A percentile compares a stretch with the other conserved stretches of the same genome.
phyloP scores from a whole-genome alignment of 1,284 basidiomycete species.

The Wolfiporia cocos region DNA sequence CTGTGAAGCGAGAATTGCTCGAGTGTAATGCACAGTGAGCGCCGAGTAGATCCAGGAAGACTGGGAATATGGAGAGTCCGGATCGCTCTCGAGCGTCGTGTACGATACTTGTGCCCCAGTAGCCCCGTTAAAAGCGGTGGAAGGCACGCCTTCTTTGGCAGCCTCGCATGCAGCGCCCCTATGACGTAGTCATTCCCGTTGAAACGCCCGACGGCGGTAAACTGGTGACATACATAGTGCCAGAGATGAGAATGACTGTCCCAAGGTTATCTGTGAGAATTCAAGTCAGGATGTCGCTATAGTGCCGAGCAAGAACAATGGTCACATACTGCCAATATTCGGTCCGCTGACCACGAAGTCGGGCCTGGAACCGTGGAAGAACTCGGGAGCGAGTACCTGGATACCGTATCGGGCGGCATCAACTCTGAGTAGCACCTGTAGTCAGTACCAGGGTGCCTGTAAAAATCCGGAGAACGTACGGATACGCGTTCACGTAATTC shows the following conservation, averaged over 20 bases:
- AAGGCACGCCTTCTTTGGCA: conserved; percentile 39
- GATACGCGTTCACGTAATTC: conserved; percentile 21
- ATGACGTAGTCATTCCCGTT: too few species aligned
- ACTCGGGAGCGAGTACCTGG: conserved; percentile 36
- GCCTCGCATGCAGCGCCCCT: conserved; percentile 46
- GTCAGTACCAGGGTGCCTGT: background rate
- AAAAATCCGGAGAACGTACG: conserved; percentile 7
- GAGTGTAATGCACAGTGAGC: conserved; percentile 34
- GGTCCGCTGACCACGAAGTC: conserved; percentile 46
- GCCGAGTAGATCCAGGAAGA: conserved; percentile 35
- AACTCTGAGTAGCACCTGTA: conserved; percentile 19
- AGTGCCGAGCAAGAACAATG: background rate
- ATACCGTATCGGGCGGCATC: conserved; percentile 40
- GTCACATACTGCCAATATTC: conserved; percentile 40
- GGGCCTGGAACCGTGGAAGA: conserved; percentile 33
- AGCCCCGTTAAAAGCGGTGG: conserved; percentile 42
- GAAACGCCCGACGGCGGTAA: too few species aligned
- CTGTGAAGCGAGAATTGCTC: conserved; percentile 28
- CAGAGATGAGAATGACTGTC: conserved; percentile 29
- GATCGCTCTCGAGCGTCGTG: conserved; percentile 33
- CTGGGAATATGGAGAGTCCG: conserved; percentile 26
- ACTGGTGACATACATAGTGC: conserved; percentile 37
- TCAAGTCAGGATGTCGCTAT: background rate
- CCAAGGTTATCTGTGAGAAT: conserved; percentile 34
- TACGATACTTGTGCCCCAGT: conserved; percentile 36